Base-by-base conservation (phyloP, 352 stramenopile genomes). In the Achlya hypogyna region DNA sequence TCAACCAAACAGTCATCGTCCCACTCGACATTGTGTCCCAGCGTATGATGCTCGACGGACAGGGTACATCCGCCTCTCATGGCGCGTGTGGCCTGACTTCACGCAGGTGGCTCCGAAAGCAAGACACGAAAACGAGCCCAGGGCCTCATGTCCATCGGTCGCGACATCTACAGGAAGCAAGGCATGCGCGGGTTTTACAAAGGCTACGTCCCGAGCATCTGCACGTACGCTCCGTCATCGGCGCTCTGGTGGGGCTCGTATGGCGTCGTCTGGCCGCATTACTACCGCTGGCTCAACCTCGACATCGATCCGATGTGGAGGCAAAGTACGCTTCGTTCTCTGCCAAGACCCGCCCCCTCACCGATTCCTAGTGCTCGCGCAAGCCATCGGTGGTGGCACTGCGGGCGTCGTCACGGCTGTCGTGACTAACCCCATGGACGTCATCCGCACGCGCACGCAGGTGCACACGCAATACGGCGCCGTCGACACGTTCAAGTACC, bases 201-300 rank as follows among this genome's bases (percentile, higher is more conserved):
- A 9, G 87, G 87, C 29, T 96, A 94, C 72, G 63, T 93, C 25
- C 78, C 84, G 38, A 91, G 82, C 22, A 93, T 96, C 70, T 80
- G 80, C 18, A 93, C 86, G 63, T 93, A 93, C 72, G 87, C 85
- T 59, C 87, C 87, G 62, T 91, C 82, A 25, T 94, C 85, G 4
- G 78, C 79, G 51, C 84, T 96, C 38, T 96, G 87, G 86, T 96
- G 87, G 87, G 84, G 84, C 32, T 90, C 82, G 25, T 95, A 95
- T 56, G 86, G 84, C 2, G 75, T 93, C 14, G 73, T 93, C 47
- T 81, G 91, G 53, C 86, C 86, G 5, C 70, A 79, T 56, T 92
- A 88, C 68, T 95, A 78, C 75, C 72, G 73, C 22, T 38, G 72
- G 51, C 79, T 95, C 71, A 69, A 81, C 23, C 82, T 74, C 72